Percentiles rank a stretch among this genome's conserved stretches.
phyloP scores from a whole-genome alignment of 352 stramenopile genomes.

The Phytopythium mirpurense region DNA sequence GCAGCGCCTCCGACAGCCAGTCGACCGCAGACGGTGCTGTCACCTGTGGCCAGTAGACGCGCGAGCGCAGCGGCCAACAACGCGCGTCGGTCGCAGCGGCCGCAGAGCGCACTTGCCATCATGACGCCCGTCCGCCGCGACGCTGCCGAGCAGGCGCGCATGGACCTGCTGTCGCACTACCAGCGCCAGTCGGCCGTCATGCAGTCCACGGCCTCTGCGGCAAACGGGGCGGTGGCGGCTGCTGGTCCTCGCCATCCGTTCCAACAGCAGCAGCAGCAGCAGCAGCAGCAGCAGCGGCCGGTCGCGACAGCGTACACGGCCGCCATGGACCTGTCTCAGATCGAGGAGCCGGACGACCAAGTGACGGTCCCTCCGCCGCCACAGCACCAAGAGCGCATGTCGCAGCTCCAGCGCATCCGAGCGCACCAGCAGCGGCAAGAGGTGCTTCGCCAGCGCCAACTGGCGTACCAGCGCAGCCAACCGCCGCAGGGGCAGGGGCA shows the following conservation, averaged over 20 bases:
- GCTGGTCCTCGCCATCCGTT: slow-evolving; percentile 8
- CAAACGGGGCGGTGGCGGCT: not conserved
- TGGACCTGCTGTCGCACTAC: slow-evolving; percentile 25
- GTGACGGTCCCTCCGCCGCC: slow-evolving; percentile 1
- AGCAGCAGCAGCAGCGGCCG: not conserved
- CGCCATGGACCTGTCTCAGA: slow-evolving; percentile 10
- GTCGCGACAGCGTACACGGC: slow-evolving; percentile 3
- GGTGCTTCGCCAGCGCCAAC: slow-evolving; percentile 8
- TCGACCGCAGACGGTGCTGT: slow-evolving; percentile 7
- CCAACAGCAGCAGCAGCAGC: slow-evolving; percentile 16
- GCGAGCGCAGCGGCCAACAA: not conserved
- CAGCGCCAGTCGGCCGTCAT: slow-evolving; percentile 28
- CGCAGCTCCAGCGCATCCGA: slow-evolving; percentile 3
- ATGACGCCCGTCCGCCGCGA: slow-evolving; percentile 5
- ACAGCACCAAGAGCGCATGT: slow-evolving; percentile 11
- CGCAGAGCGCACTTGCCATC: slow-evolving; percentile 2
- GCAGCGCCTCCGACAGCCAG: not conserved
- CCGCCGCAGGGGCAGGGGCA: slow-evolving; percentile 8
- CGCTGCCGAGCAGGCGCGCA: slow-evolving; percentile 22
- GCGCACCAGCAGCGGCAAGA: slow-evolving; percentile 19
- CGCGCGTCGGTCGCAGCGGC: not conserved
- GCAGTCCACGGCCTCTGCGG: not conserved
- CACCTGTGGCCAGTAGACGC: not conserved
- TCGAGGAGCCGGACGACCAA: slow-evolving; percentile 25
- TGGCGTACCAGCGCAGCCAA: slow-evolving; percentile 10